Percentiles rank a stretch among this genome's conserved stretches.
Conservation (phyloP, 169 alveolate species). For the Babesia gibsoni region DNA sequence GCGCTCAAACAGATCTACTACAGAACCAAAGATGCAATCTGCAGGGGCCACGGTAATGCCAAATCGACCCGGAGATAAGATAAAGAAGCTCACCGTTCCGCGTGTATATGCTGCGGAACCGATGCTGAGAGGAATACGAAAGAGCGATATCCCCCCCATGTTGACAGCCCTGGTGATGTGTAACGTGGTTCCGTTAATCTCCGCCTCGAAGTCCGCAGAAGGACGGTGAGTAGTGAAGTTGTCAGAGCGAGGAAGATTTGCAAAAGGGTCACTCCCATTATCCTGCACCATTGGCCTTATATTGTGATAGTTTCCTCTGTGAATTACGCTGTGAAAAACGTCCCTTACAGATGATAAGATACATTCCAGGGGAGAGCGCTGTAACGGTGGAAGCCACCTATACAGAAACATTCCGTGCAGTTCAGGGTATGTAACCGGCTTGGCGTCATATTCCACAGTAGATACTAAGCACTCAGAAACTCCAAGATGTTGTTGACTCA, state of each 20-base stretch:
- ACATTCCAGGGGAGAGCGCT: constrained; percentile 47
- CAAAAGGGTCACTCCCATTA: constrained; percentile 66
- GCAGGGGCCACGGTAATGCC: constrained; percentile 93
- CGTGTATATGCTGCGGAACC: constrained; percentile 65
- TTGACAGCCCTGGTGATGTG: constrained; percentile 73
- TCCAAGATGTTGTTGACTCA: constrained; percentile 12
- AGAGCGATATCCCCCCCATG: constrained; percentile 87
- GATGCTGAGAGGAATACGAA: constrained; percentile 83
- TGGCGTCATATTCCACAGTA: background rate
- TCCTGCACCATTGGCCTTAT: constrained; percentile 40
- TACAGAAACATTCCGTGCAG: constrained; percentile 52
- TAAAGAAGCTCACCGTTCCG: constrained; percentile 69
- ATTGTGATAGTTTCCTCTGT: constrained; percentile 26
- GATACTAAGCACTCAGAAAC: background rate
- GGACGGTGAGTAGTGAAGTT: constrained; percentile 74
- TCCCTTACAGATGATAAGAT: constrained; percentile 24
- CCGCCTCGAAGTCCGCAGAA: constrained; percentile 76
- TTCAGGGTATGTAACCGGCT: constrained; percentile 23
- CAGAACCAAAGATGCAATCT: constrained; percentile 79
- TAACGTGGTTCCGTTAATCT: constrained; percentile 69
- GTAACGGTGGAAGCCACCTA: constrained; percentile 62
- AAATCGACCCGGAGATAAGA: constrained; percentile 82
- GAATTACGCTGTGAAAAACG: constrained; percentile 33
- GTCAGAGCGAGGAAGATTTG: constrained; percentile 72
- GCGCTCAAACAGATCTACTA: constrained; percentile 84